phyloP scores from a whole-genome alignment of 1,139 yeast genomes.

The Lodderomyces oxycetoniae region DNA sequence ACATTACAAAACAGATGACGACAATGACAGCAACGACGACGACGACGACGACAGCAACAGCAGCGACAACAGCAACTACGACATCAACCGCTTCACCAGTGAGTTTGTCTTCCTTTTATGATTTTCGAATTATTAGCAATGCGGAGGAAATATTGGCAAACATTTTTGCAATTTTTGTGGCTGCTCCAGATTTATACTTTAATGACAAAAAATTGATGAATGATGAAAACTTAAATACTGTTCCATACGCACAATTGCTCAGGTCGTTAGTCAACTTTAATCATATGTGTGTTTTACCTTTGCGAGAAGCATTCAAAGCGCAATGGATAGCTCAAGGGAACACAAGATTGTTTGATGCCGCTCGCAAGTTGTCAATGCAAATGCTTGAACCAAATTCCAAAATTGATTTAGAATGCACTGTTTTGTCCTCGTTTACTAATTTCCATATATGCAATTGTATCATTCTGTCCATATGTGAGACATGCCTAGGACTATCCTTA shows the following conservation, averaged over 20 bases:
- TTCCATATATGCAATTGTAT: slow-evolving; percentile 31
- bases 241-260: slow-evolving; percentile 17
- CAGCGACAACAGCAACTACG: neutral
- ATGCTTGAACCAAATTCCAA: slow-evolving; percentile 22
- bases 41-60: slow-evolving; percentile 6
- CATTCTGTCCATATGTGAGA: slow-evolving; percentile 34
- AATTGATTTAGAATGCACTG: slow-evolving; percentile 19
- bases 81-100: slow-evolving; percentile 2
- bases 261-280: slow-evolving; percentile 18
- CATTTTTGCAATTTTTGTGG: slow-evolving; percentile 31
- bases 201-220: slow-evolving; percentile 26
- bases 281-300: slow-evolving; percentile 27
- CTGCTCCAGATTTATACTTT: slow-evolving; percentile 34
- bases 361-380: slow-evolving; percentile 31
- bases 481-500: slow-evolving; percentile 31
- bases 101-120: slow-evolving; percentile 7
- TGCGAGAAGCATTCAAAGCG: slow-evolving; percentile 31
- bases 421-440: slow-evolving; percentile 25
- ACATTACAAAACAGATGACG: slow-evolving; percentile 1
- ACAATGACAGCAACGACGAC: neutral
- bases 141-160: slow-evolving; percentile 35
- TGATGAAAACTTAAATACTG: slow-evolving; percentile 15
- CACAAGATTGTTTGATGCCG: slow-evolving; percentile 30
- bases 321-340: slow-evolving; percentile 18
- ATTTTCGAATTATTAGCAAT: slow-evolving; percentile 13